These are phyloP conservation scores for Rusavskia elegans DNA, from an alignment of 495 filamentous ascomycete species.

Conservation along the genomic window DNA sequence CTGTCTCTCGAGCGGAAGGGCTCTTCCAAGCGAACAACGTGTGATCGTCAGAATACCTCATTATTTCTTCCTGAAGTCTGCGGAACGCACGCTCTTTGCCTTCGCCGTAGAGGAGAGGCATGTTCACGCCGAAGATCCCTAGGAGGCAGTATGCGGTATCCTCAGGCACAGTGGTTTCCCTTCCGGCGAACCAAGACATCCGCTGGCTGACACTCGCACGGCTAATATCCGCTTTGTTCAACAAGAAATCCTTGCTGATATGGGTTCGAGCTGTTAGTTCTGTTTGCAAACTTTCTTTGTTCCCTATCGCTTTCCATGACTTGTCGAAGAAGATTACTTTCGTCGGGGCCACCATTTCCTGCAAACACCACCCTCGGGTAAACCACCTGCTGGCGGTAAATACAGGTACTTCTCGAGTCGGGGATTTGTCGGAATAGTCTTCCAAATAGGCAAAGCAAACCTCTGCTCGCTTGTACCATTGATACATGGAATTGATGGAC, in stretches of 20 bases:
- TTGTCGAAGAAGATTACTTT: slow-evolving; percentile 1
- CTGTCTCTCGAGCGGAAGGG: no score
- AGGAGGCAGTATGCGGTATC: slow-evolving; percentile 8
- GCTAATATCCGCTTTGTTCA: no score
- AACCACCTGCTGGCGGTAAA: slow-evolving; percentile 5
- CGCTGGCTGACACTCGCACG: no score
- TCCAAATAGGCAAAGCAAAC: not conserved
- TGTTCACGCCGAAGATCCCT: slow-evolving; percentile 6
- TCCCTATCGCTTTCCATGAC: not conserved
- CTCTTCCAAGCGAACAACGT: no score
- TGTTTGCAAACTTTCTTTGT: not conserved
- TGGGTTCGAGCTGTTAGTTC: not conserved
- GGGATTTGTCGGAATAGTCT: not conserved
- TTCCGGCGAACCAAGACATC: not conserved
- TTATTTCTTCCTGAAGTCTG: no score
- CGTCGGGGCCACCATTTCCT: slow-evolving; percentile 4
- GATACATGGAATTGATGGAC: slow-evolving; percentile 6
- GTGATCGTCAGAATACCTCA: no score
- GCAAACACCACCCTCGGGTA: slow-evolving; percentile 1
- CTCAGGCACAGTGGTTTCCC: not conserved
- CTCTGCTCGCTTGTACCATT: slow-evolving; percentile 2
- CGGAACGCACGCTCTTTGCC: no score
- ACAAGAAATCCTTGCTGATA: no score
- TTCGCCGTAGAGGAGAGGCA: no score
- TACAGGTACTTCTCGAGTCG: no score